Evolutionary conservation across 352 stramenopile species (phyloP).

Genomic region (Phytopythium aichiense): DNA sequence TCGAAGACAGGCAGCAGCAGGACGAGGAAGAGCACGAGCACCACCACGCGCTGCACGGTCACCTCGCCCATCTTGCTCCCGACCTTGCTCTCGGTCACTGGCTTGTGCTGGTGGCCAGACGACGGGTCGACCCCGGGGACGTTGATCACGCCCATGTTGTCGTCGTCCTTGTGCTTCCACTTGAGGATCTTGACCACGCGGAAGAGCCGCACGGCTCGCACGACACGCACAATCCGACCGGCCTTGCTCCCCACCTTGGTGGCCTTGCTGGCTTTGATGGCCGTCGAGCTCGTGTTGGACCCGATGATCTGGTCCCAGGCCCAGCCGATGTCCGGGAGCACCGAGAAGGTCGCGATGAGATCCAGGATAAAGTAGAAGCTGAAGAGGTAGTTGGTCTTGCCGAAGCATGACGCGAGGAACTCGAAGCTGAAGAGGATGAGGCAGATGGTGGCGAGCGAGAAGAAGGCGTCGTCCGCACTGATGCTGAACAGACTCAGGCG

Average conservation of each 20-base stretch:
- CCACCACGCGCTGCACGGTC: slow-evolving; percentile 79
- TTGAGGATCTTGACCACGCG: slow-evolving; percentile 87
- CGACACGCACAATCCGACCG: slow-evolving; percentile 80
- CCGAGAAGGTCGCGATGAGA: slow-evolving; percentile 79
- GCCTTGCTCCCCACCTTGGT: slow-evolving; percentile 74
- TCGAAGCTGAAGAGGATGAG: slow-evolving; percentile 88
- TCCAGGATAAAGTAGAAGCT: slow-evolving; percentile 92
- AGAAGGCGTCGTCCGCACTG: slow-evolving; percentile 81
- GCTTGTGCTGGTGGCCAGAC: not conserved
- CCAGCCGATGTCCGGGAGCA: slow-evolving; percentile 84
- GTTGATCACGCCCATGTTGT: slow-evolving; percentile 10
- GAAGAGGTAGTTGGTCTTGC: slow-evolving; percentile 70
- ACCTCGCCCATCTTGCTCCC: slow-evolving; percentile 88
- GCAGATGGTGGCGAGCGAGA: slow-evolving; percentile 79
- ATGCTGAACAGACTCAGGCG: slow-evolving; percentile 70
- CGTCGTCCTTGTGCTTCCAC: slow-evolving; percentile 70
- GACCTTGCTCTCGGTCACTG: slow-evolving; percentile 69
- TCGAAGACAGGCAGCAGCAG: slow-evolving; percentile 88
- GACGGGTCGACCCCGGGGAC: slow-evolving; percentile 25
- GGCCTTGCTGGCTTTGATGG: slow-evolving; percentile 66
- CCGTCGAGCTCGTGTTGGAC: slow-evolving; percentile 40
- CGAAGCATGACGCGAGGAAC: slow-evolving; percentile 78
- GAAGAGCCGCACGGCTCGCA: slow-evolving; percentile 79
- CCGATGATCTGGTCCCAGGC: slow-evolving; percentile 75
- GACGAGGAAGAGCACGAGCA: slow-evolving; percentile 87